phyloP scores from a whole-genome alignment of 257 asterid genomes.

The Solanum ahanhuiri region DNA sequence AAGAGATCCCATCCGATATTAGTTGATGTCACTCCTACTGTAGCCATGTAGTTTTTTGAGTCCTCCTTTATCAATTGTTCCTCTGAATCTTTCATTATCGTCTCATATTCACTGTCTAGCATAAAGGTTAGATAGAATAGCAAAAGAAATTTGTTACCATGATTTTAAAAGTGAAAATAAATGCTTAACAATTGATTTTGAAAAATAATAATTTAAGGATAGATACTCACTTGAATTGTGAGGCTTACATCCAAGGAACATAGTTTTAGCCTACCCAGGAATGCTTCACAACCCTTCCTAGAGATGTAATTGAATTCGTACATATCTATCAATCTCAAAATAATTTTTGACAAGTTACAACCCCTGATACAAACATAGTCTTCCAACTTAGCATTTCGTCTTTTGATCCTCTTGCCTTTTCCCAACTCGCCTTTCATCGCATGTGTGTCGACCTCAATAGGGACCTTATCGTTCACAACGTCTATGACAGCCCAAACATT shows the following conservation, averaged over 20 bases:
- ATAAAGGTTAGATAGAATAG: conserved; percentile 68
- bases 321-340: conserved; percentile 70
- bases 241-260: conserved; percentile 12
- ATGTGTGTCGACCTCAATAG: too few species aligned
- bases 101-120: conserved; percentile 75
- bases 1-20: too few species aligned
- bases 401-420: too few species aligned
- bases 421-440: too few species aligned
- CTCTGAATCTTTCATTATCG: conserved; percentile 52
- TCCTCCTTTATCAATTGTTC: conserved; percentile 36
- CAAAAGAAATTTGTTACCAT: conserved; percentile 81
- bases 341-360: too few species aligned
- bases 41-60: conserved; percentile 46
- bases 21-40: background rate
- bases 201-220: background rate
- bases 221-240: conserved; percentile 69
- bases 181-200: background rate
- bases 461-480: too few species aligned
- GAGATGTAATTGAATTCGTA: conserved; percentile 72
- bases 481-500: too few species aligned
- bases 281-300: conserved; percentile 49
- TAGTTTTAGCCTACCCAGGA: conserved; percentile 53
- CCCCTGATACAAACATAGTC: too few species aligned
- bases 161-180: conserved; percentile 6
- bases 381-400: too few species aligned